These are phyloP conservation scores for Quercus glauca DNA, from an alignment of 306 rosid genomes.

Conservation along the genomic window DNA sequence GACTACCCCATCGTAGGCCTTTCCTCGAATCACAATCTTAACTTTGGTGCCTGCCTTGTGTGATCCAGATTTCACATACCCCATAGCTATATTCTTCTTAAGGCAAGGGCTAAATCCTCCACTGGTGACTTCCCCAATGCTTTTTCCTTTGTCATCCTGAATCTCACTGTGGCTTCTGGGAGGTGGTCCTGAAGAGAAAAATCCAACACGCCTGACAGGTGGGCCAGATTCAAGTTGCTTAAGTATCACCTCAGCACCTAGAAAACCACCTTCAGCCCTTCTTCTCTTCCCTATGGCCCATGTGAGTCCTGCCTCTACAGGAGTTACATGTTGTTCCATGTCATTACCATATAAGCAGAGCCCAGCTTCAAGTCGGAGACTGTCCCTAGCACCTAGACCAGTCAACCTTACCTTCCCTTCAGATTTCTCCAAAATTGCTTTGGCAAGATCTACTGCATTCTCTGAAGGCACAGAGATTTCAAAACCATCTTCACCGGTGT, in stretches of 20 bases:
- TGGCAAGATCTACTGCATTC: slow-evolving; percentile 78
- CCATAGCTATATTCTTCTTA: slow-evolving; percentile 95
- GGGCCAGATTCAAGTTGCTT: slow-evolving; percentile 86
- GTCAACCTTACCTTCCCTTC: slow-evolving; percentile 91
- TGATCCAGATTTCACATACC: slow-evolving; percentile 93
- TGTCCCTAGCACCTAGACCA: slow-evolving; percentile 94
- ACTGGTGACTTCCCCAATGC: slow-evolving; percentile 93
- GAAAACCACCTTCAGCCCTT: slow-evolving; percentile 97
- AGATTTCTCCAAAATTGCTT: slow-evolving; percentile 92
- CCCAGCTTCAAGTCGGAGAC: slow-evolving; percentile 95
- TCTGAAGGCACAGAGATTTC: slow-evolving; percentile 97
- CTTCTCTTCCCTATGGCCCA: slow-evolving; percentile 99
- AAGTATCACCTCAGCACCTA: slow-evolving; percentile 83
- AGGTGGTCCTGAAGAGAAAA: slow-evolving; percentile 91
- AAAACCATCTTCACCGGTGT: slow-evolving; percentile 99
- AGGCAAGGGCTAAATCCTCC: slow-evolving; percentile 99
- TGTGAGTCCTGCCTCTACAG: slow-evolving; percentile 95
- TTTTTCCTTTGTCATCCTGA: slow-evolving; percentile 72
- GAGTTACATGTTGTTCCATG: slow-evolving; percentile 88
- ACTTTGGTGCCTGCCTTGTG: slow-evolving; percentile 95
- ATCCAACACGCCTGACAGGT: slow-evolving; percentile 77
- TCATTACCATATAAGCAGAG: slow-evolving; percentile 92
- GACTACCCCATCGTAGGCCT: slow-evolving; percentile 81
- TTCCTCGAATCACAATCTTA: slow-evolving; percentile 81
- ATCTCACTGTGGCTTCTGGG: slow-evolving; percentile 96